phyloP scores from a whole-genome alignment of 1,284 basidiomycete species.

The Cystobasidium pallidum region DNA sequence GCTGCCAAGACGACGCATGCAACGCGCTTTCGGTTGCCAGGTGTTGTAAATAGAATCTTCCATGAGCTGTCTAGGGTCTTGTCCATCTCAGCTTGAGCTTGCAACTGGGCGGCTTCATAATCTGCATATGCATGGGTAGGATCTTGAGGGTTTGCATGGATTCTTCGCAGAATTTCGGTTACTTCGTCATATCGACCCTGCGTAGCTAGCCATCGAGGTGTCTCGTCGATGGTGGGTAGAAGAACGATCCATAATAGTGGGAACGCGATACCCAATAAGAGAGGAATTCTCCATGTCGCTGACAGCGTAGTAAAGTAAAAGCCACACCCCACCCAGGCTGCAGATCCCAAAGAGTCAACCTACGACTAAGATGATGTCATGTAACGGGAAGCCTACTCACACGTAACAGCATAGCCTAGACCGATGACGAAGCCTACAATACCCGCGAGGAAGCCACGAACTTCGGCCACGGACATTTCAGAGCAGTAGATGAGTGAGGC shows the following conservation, averaged over 20 bases:
- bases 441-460: conserved; percentile 1
- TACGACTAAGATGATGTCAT: too few relatives aligned
- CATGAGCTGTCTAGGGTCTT: conserved; percentile 4
- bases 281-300: conserved; percentile 6
- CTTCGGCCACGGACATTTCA: conserved; percentile 2
- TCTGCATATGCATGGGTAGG: conserved; percentile 4
- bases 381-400: too few relatives aligned
- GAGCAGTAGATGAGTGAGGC: not conserved
- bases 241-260: conserved; percentile 3
- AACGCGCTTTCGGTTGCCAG: not conserved
- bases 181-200: not conserved
- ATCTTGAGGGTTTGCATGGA: conserved; percentile 4
- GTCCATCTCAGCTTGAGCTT: conserved; percentile 7
- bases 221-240: not conserved
- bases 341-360: too few relatives aligned
- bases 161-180: not conserved
- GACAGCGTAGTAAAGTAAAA: not conserved
- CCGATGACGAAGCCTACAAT: conserved; percentile 6
- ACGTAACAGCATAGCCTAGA: not conserved
- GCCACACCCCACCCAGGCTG: not conserved
- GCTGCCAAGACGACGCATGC: not conserved
- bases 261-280: not conserved
- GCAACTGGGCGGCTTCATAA: conserved; percentile 3
- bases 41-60: not conserved
- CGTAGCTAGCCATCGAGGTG: not conserved